These are phyloP conservation scores for Fusarium cicatricum DNA, from an alignment of 2,329 filamentous ascomycete genomes.

Conservation along the genomic window DNA sequence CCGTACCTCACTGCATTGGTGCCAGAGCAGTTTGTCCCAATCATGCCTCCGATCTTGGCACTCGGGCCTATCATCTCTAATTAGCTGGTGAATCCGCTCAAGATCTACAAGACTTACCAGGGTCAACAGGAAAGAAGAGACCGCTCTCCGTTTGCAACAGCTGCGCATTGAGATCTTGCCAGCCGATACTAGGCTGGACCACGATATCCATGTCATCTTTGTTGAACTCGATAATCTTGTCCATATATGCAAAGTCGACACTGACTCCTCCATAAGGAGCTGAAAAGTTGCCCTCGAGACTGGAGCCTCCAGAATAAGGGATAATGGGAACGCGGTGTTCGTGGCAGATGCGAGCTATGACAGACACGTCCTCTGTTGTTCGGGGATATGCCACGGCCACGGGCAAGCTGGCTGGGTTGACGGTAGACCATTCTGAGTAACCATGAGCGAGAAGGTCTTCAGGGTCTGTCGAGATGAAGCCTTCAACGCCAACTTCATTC, in stretches of 20 bases:
- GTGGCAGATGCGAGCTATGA: conserved; percentile 74
- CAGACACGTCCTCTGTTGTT: conserved; percentile 66
- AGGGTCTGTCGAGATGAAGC: conserved; percentile 68
- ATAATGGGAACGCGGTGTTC: conserved; percentile 85
- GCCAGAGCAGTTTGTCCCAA: conserved; percentile 79
- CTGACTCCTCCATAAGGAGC: conserved; percentile 87
- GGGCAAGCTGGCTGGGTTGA: conserved; percentile 66
- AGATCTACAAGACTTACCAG: conserved; percentile 58
- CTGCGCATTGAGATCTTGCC: conserved; percentile 85
- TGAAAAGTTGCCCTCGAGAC: conserved; percentile 89
- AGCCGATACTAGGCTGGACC: conserved; percentile 90
- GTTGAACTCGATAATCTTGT: conserved; percentile 80
- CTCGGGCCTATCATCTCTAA: conserved; percentile 55
- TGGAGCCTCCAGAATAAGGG: conserved; percentile 85
- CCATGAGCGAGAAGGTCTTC: conserved; percentile 69
- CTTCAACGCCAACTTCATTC: conserved; percentile 55
- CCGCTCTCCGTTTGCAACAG: conserved; percentile 73
- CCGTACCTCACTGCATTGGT: conserved; percentile 84
- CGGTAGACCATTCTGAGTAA: conserved; percentile 73
- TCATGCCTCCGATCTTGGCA: conserved; percentile 84
- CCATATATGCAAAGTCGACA: conserved; percentile 90
- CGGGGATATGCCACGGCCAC: conserved; percentile 72
- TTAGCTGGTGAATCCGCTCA: not conserved
- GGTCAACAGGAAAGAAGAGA: conserved; percentile 91
- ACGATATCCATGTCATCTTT: conserved; percentile 92